phyloP scores from a whole-genome alignment of 2,329 filamentous ascomycete species.

The Fusarium brachygibbosum region DNA sequence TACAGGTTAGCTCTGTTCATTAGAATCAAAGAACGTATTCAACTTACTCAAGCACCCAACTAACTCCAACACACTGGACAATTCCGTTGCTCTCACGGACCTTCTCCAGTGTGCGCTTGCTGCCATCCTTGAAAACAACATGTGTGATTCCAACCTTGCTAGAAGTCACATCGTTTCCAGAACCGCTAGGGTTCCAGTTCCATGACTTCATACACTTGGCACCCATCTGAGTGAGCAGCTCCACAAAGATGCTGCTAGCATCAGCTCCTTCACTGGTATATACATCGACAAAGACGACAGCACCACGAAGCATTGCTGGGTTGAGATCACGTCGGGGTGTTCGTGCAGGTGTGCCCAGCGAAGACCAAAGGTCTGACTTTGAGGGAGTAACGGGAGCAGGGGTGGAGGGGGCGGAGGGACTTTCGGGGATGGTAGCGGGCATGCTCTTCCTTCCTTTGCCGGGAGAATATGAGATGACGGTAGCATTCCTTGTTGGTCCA shows the following conservation, averaged over 20 bases:
- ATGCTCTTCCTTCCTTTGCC: slow-evolving; percentile 56
- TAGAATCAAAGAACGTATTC: background rate
- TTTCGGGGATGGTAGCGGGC: slow-evolving; percentile 38
- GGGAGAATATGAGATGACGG: too few relatives aligned
- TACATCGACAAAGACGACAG: slow-evolving; percentile 86
- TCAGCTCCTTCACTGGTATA: slow-evolving; percentile 85
- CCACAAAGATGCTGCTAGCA: slow-evolving; percentile 83
- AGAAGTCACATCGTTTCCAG: slow-evolving; percentile 54
- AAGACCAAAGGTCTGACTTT: slow-evolving; percentile 68
- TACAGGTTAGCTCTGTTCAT: slow-evolving; percentile 47
- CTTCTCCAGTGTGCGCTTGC: slow-evolving; percentile 83
- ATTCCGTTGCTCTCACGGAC: slow-evolving; percentile 78
- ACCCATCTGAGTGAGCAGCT: slow-evolving; percentile 84
- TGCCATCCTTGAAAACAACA: slow-evolving; percentile 90
- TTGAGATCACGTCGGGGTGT: slow-evolving; percentile 69
- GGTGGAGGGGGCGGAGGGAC: slow-evolving; percentile 50
- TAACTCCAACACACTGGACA: slow-evolving; percentile 87
- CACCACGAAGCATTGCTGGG: slow-evolving; percentile 72
- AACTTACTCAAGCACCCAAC: slow-evolving; percentile 89
- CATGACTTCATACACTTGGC: slow-evolving; percentile 82
- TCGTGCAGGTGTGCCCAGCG: slow-evolving; percentile 67
- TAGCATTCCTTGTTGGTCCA: slow-evolving; percentile 59
- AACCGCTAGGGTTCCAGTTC: slow-evolving; percentile 74
- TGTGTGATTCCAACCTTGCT: slow-evolving; percentile 83
- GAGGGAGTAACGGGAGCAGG: slow-evolving; percentile 57